A percentile compares a stretch with the other conserved stretches of the same genome.
These are phyloP conservation scores for Annulohypoxylon stygium DNA, from an alignment of 495 filamentous ascomycete species.

Conservation along the genomic window DNA sequence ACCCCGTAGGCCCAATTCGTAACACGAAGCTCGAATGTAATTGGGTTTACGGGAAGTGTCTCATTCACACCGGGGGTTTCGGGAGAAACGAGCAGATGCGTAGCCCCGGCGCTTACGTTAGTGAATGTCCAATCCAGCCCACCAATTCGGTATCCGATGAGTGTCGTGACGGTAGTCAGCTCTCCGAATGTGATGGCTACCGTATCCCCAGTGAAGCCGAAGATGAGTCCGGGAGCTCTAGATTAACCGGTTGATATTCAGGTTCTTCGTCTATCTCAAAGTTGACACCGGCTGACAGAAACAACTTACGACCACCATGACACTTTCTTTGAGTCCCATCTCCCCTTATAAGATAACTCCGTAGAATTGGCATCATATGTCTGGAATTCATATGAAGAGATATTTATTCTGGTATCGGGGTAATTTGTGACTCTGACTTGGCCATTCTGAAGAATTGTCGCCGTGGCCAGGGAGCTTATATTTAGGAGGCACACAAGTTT, in stretches of 20 bases:
- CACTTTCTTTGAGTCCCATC: conserved; percentile 75
- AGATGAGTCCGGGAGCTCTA: conserved; percentile 72
- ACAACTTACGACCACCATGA: conserved; percentile 73
- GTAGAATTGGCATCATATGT: conserved; percentile 68
- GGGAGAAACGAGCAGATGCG: conserved; percentile 70
- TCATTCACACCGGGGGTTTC: conserved; percentile 57
- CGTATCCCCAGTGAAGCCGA: conserved; percentile 73
- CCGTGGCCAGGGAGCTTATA: conserved; percentile 49
- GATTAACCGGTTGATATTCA: conserved; percentile 7
- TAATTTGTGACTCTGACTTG: conserved; percentile 65
- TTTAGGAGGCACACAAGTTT: conserved; percentile 37
- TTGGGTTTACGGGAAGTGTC: conserved; percentile 57
- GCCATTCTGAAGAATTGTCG: conserved; percentile 74
- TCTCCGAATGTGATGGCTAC: conserved; percentile 74
- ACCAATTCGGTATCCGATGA: conserved; percentile 72
- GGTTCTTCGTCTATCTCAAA: conserved; percentile 5
- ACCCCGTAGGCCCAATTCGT: conserved; percentile 77
- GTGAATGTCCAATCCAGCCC: conserved; percentile 77
- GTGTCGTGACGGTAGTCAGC: conserved; percentile 66
- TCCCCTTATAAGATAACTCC: conserved; percentile 77
- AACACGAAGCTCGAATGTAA: conserved; percentile 68
- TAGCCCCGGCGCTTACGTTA: conserved; percentile 71
- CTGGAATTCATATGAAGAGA: conserved; percentile 53
- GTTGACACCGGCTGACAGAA: background rate
- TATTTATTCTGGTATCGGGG: conserved; percentile 62